Evolutionary conservation across 192 early-diverging fungal species (phyloP), one percentile per base, ranked within the genome.

Genomic region (Chytriomyces sp.): DNA sequence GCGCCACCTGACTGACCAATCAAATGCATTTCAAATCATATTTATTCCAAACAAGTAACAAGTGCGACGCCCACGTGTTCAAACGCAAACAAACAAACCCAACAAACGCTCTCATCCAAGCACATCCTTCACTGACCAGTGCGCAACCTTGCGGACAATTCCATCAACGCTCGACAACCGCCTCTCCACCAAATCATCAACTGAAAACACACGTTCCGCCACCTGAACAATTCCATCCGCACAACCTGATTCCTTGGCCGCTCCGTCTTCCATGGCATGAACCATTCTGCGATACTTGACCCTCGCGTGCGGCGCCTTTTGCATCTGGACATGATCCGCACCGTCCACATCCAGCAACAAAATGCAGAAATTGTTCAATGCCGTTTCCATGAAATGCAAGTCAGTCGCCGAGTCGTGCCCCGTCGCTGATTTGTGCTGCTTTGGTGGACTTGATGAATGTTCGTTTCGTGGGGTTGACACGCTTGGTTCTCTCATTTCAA

Each of bases 271-370:
- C 49, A 69, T 53, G 1, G 69, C 44, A 26, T 71, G 69, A 53
- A 72, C 46, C 61, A 69, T 26, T 20, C 77, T 24, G 28, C 77
- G 80, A 69, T 72, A 81, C 75, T 81, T 81, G 59, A 57, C 67
- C 6, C 73, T 53, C 47, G 67, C 67, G 49, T 81, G 79, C 47
- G 79, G 79, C 28, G 76, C 59, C 23, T 5, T 7, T 5, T 11
- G 11, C 67, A 81, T 76, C 35, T 69, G 20, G 10, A 81, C 44
- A 28, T 72, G 44, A 64, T 81, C 79, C 5, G 63, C 75, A 50
- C 79, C 79, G 63, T 81, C 79, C 24, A 81, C 79, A 20, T 81
- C 79, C 35, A 81, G 69, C 5, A 81, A 69, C 16, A 81, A 70
- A 7, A 81, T 66, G 46, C 67, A 68, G 63, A 81, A 81, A 67